Evolutionary conservation across 192 early-diverging fungal genomes (phyloP).

Genomic region (Kappamyces sp.): DNA sequence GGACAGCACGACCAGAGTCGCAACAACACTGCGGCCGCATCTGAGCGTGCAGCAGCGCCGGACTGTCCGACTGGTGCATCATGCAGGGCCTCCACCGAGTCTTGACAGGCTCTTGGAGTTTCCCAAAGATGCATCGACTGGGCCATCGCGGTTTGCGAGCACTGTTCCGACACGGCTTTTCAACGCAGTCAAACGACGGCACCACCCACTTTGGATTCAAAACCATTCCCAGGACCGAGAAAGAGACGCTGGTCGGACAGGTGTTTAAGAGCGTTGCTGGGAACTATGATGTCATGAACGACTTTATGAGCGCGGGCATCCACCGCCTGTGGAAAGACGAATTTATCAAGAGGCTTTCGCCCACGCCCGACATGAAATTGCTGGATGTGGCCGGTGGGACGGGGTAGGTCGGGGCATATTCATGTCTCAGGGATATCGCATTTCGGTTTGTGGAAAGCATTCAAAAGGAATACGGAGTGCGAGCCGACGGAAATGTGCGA

Average conservation of each 20-base stretch:
- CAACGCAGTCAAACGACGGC: too few species aligned
- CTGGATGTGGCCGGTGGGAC: constrained; percentile 98
- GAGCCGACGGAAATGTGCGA: constrained; percentile 59
- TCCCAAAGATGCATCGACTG: too few species aligned
- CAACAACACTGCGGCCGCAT: too few species aligned
- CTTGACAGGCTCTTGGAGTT: too few species aligned
- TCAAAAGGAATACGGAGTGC: constrained; percentile 58
- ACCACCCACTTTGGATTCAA: constrained; percentile 94
- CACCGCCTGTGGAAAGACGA: constrained; percentile 97
- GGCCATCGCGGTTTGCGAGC: too few species aligned
- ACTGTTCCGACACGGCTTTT: too few species aligned
- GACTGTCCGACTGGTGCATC: too few species aligned
- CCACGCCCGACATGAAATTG: constrained; percentile 71
- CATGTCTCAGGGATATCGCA: constrained; percentile 78
- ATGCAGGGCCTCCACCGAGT: too few species aligned
- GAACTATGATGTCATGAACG: constrained; percentile 99
- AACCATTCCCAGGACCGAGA: constrained; percentile 75
- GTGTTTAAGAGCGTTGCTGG: constrained; percentile 92
- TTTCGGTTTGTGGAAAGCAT: constrained; percentile 89
- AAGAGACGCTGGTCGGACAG: constrained; percentile 80
- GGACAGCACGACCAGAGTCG: too few species aligned
- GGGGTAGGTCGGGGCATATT: constrained; percentile 37
- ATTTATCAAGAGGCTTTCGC: constrained; percentile 77
- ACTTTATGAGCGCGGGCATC: constrained; percentile 88
- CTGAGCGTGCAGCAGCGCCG: too few species aligned